phyloP scores from a whole-genome alignment of 495 filamentous ascomycete genomes.

The Amorphotheca resinae region DNA sequence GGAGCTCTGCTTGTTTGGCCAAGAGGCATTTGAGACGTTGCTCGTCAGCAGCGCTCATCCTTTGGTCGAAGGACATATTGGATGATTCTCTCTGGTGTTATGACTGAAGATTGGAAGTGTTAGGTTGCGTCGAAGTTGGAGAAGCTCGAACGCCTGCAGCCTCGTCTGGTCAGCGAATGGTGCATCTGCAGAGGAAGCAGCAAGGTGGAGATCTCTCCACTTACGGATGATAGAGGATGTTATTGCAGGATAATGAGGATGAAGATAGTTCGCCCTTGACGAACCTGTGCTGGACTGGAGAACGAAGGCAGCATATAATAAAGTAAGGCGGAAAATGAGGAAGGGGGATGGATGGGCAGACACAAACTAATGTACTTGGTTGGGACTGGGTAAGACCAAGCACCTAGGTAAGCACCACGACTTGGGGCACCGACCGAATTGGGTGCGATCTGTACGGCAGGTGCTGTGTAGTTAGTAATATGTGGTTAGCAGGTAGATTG shows the following conservation, averaged over 20 bases:
- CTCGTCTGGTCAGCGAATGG: conserved; percentile 10
- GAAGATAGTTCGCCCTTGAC: conserved; percentile 4
- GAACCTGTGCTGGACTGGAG: conserved; percentile 6
- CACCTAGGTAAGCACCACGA: no score
- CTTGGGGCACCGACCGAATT: no score
- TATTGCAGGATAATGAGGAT: no score
- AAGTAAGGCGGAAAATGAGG: conserved; percentile 16
- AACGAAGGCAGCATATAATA: conserved; percentile 6
- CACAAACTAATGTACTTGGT: conserved; percentile 18
- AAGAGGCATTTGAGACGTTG: conserved; percentile 9
- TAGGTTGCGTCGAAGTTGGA: neutral
- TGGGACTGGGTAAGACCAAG: no score
- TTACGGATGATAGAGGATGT: conserved; percentile 10
- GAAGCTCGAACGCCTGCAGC: conserved; percentile 14
- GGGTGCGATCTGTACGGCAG: no score
- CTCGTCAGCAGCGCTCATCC: conserved; percentile 6
- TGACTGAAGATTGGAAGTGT: neutral
- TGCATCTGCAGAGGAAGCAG: neutral
- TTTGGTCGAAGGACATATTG: conserved; percentile 11
- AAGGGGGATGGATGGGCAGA: conserved; percentile 12
- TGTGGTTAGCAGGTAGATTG: no score
- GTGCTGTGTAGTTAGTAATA: no score
- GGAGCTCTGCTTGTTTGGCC: conserved; percentile 10
- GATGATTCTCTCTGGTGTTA: conserved; percentile 1
- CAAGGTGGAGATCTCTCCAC: conserved; percentile 4